phyloP scores from a whole-genome alignment of 768 basidiomycete genomes.

The Trametes meyenii region DNA sequence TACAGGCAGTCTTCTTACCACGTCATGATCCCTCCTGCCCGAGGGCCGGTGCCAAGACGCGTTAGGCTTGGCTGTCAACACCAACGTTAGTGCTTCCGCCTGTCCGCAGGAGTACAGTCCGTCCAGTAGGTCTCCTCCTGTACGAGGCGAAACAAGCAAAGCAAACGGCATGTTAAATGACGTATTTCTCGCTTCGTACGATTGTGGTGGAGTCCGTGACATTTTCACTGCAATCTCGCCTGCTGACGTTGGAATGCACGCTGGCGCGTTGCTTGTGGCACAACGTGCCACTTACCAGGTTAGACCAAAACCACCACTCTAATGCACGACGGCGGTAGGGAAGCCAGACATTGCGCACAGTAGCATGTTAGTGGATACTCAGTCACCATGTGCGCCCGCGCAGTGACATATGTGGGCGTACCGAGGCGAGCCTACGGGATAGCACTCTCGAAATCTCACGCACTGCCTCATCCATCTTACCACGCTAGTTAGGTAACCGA shows the following conservation, averaged over 20 bases:
- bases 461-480: not conserved
- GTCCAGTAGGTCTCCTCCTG: not conserved
- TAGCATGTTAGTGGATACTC: not conserved
- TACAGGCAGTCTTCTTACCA: not conserved
- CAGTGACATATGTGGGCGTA: constrained; percentile 10
- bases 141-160: too few species aligned
- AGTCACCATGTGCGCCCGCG: not conserved
- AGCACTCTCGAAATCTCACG: not conserved
- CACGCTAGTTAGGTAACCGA: constrained; percentile 6
- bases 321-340: not conserved
- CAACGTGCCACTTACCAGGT: not conserved
- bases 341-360: not conserved
- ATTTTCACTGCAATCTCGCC: not conserved
- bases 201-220: too few species aligned
- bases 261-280: not conserved
- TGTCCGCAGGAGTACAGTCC: not conserved
- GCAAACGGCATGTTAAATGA: too few species aligned
- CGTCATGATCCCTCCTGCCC: constrained; percentile 4
- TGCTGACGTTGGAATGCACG: not conserved
- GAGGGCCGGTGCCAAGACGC: constrained; percentile 12
- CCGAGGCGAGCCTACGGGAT: not conserved
- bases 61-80: not conserved
- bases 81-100: not conserved
- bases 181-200: too few species aligned
- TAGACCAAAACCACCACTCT: not conserved